Evolutionary conservation across 2,329 filamentous ascomycete genomes (phyloP), one percentile per base, ranked within the genome.

Genomic region (Daldinia sp.): DNA sequence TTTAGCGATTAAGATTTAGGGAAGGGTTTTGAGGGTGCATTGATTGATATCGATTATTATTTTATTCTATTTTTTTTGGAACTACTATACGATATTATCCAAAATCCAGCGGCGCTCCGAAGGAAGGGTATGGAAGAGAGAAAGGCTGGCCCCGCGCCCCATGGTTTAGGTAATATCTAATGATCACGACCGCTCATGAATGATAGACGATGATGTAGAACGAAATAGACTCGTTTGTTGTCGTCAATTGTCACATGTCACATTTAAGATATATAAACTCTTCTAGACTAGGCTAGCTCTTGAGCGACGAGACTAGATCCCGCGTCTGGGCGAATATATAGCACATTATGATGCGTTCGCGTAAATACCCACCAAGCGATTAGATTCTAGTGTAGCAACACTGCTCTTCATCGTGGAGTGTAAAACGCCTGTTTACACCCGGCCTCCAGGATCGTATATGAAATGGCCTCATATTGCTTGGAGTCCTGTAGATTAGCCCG

Each of bases 131-230:
- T 43, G 13, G 35, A 43, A 35, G 11, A 27, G 41, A 27, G 34
- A 4, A 37, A 23, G 32, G 25, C 11, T 41, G 15, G n/a, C 21
- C 45, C 25, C 13, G 48, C 39, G 49, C 27, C 32, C 54, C 41
- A 17, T 37, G 21, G 15, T 37, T 35, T 62, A 34, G 55, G 37
- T 60, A 64, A 59, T 64, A 64, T 55, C 50, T 67, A 68, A 74
- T 68, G 70, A 73, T 58, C 67, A 74, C 68, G 73, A 74, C 50
- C 39, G 69, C 57, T 72, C 55, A 74, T 59, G 73, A 74, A 74
- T 61, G 73, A 74, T 73, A 70, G 67, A 73, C 58, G 71, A 70
- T 69, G 65, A 72, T 72, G 68, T 70, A 70, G 60, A 70, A 72
- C 70, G 70, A 71, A 67, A 67, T 65, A 71, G 34, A 66, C 49